These are phyloP conservation scores for Dittrichia graveolens DNA, from an alignment of 129 eudicot species.

Conservation along the genomic window DNA sequence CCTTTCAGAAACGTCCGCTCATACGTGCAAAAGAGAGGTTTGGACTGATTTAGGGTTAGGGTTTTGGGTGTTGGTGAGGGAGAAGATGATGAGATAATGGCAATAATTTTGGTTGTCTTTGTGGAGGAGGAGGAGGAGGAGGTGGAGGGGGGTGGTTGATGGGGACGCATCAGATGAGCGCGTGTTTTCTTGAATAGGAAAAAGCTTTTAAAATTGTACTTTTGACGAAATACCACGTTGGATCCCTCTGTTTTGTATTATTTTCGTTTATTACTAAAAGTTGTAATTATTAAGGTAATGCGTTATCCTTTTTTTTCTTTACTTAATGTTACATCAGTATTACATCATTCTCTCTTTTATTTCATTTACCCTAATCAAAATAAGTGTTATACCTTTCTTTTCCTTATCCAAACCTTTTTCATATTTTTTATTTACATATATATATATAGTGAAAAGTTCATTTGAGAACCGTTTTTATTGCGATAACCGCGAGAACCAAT, in stretches of 20 bases:
- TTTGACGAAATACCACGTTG: constrained; percentile 27
- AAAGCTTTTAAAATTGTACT: constrained; percentile 28
- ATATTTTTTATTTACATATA: too few relatives aligned
- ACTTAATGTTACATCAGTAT: too few relatives aligned
- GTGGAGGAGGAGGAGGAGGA: constrained; percentile 22
- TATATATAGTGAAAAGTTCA: too few relatives aligned
- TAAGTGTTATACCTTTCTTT: too few relatives aligned
- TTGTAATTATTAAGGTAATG: constrained; percentile 18
- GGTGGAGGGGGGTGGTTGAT: neutral
- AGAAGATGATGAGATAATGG: constrained; percentile 32
- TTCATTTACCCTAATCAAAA: too few relatives aligned
- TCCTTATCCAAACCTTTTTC: too few relatives aligned
- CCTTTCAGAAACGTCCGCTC: constrained; percentile 21
- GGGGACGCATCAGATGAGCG: constrained; percentile 28
- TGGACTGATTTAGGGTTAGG: constrained; percentile 33
- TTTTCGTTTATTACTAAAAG: neutral
- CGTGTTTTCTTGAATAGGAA: neutral
- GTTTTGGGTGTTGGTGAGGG: constrained; percentile 30
- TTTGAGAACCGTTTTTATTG: too few relatives aligned
- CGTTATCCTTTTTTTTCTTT: too few relatives aligned
- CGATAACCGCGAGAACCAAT: too few relatives aligned
- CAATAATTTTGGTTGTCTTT: constrained; percentile 20
- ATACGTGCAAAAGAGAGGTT: neutral
- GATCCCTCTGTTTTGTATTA: constrained; percentile 18
- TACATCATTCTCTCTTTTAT: too few relatives aligned